Conservation (phyloP, 2,329 filamentous ascomycete genomes). For the Hypocreales sp. region DNA sequence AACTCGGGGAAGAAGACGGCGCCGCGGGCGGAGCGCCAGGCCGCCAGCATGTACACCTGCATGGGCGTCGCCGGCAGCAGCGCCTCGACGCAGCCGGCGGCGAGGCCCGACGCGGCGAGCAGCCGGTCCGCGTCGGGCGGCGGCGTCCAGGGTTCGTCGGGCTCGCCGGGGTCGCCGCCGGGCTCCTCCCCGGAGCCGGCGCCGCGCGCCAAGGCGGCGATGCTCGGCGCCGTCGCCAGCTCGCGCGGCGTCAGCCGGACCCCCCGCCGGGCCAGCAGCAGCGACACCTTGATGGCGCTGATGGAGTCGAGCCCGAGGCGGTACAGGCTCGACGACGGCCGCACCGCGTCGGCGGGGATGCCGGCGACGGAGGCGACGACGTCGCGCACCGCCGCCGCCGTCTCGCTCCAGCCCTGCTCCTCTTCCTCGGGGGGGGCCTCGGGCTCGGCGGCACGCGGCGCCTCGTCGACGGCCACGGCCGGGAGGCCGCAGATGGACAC, state of each 20-base stretch:
- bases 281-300: constrained; percentile 70
- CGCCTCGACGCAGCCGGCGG: constrained; percentile 29
- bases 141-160: constrained; percentile 8
- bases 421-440: background rate
- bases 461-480: constrained; percentile 4
- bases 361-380: constrained; percentile 44
- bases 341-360: constrained; percentile 40
- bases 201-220: constrained; percentile 43
- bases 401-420: constrained; percentile 15
- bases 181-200: constrained; percentile 1
- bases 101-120: constrained; percentile 23
- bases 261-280: constrained; percentile 48
- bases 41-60: constrained; percentile 66
- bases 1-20: constrained; percentile 63
- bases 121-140: constrained; percentile 22
- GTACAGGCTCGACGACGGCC: constrained; percentile 51
- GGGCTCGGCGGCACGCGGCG: background rate
- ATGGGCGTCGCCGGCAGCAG: constrained; percentile 59
- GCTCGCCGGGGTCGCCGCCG: background rate
- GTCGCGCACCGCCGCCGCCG: constrained; percentile 24
- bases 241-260: constrained; percentile 54
- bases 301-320: constrained; percentile 85
- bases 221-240: constrained; percentile 49
- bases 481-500: constrained; percentile 53
- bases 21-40: constrained; percentile 55